Evolutionary conservation across 306 rosid genomes (phyloP).

Genomic region (Pterocarpus macrocarpus): DNA sequence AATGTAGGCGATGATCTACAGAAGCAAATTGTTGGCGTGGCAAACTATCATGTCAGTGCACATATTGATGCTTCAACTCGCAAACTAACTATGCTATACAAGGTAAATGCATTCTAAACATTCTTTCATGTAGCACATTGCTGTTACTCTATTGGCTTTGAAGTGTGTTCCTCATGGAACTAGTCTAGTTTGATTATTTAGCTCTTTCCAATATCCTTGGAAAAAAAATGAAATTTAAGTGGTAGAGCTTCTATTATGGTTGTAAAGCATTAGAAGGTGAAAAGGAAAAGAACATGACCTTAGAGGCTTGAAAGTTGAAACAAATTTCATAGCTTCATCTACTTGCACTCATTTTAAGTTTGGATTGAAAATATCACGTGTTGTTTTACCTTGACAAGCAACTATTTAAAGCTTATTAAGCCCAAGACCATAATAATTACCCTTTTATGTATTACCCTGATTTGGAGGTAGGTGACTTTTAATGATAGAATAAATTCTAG

Average conservation of each 20-base stretch:
- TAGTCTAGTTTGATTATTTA: background rate
- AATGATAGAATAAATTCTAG: too few species aligned
- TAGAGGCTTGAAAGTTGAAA: slow-evolving; percentile 8
- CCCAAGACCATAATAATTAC: too few species aligned
- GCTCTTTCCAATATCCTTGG: background rate
- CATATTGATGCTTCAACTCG: slow-evolving; percentile 89
- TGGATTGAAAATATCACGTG: too few species aligned
- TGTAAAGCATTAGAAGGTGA: slow-evolving; percentile 25
- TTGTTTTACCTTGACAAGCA: too few species aligned
- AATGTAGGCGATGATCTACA: slow-evolving; percentile 53
- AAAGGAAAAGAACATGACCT: slow-evolving; percentile 17
- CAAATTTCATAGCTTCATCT: too few species aligned
- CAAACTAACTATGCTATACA: slow-evolving; percentile 94
- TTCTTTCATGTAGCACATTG: background rate
- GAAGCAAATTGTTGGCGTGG: slow-evolving; percentile 79
- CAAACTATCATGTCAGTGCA: slow-evolving; percentile 95
- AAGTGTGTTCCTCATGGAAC: slow-evolving; percentile 21
- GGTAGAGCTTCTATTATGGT: slow-evolving; percentile 7
- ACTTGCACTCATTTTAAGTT: too few species aligned
- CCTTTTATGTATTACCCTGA: too few species aligned
- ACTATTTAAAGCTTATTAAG: too few species aligned
- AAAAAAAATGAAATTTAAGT: background rate
- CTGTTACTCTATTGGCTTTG: slow-evolving; percentile 19
- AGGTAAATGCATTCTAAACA: slow-evolving; percentile 63
- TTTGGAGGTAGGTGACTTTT: too few species aligned